Evolutionary conservation across 2,329 filamentous ascomycete genomes (phyloP).

Genomic region (Coniochaeta hoffmannii): DNA sequence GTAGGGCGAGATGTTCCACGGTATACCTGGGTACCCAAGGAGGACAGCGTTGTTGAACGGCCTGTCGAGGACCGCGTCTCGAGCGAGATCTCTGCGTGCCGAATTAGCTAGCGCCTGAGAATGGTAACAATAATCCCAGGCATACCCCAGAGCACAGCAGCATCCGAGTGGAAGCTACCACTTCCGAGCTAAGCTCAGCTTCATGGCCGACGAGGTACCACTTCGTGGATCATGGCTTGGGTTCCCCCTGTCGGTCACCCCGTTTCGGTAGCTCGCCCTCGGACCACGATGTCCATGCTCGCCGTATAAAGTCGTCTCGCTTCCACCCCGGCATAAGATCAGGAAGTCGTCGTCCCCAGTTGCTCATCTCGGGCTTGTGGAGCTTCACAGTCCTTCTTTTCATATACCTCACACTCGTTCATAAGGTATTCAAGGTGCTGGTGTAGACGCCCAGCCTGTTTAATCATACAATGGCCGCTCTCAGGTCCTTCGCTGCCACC

Average conservation of each 20-base stretch:
- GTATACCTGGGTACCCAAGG: too few relatives aligned
- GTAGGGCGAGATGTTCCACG: too few relatives aligned
- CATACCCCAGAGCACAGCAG: not conserved
- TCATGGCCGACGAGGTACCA: not conserved
- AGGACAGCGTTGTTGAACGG: too few relatives aligned
- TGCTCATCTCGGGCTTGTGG: not conserved
- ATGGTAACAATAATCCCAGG: not conserved
- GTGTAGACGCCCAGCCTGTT: not conserved
- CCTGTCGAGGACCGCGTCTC: too few relatives aligned
- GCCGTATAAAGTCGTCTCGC: not conserved
- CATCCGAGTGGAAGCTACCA: not conserved
- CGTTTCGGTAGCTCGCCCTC: not conserved
- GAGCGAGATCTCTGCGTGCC: not conserved
- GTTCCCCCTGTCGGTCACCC: not conserved
- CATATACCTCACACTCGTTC: not conserved
- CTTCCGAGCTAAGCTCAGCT: not conserved
- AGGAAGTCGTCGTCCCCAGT: not conserved
- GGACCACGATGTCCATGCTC: not conserved
- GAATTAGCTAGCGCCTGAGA: not conserved
- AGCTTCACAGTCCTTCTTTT: not conserved
- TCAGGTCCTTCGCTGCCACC: conserved; percentile 25
- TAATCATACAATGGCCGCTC: conserved; percentile 22
- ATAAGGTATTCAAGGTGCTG: not conserved
- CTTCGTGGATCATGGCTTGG: not conserved
- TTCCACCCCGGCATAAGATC: not conserved